Conservation (phyloP, 1,284 basidiomycete species). For the Inonotus obliquus region DNA sequence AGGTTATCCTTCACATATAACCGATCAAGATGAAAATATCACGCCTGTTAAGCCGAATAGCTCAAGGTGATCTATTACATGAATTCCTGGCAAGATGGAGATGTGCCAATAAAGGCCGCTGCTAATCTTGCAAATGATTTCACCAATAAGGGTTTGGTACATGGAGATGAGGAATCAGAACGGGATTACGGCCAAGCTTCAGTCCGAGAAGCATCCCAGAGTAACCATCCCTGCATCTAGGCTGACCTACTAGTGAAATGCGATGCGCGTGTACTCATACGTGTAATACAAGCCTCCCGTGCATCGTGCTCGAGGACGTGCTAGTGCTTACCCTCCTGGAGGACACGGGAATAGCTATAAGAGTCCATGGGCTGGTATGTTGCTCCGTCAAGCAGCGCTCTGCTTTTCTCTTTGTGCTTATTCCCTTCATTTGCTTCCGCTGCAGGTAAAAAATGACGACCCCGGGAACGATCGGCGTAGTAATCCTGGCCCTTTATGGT, state of each 20-base stretch:
- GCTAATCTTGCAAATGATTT: neutral
- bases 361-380: neutral
- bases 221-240: neutral
- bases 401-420: neutral
- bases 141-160: neutral
- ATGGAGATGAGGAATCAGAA: neutral
- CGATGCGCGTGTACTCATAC: neutral
- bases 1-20: neutral
- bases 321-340: neutral
- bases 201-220: neutral
- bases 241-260: neutral
- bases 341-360: neutral
- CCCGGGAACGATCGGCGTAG: constrained; percentile 66
- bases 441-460: constrained; percentile 40
- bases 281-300: neutral
- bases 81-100: neutral
- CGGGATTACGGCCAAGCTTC: neutral
- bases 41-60: neutral
- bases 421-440: constrained; percentile 16
- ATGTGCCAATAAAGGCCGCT: neutral
- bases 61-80: neutral
- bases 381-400: neutral
- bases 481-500: constrained; percentile 81
- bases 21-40: neutral
- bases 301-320: neutral